A percentile compares a stretch with the other conserved stretches of the same genome.
Evolutionary conservation across 306 rosid genomes (phyloP).

Genomic region (Echinosophora koreensis): DNA sequence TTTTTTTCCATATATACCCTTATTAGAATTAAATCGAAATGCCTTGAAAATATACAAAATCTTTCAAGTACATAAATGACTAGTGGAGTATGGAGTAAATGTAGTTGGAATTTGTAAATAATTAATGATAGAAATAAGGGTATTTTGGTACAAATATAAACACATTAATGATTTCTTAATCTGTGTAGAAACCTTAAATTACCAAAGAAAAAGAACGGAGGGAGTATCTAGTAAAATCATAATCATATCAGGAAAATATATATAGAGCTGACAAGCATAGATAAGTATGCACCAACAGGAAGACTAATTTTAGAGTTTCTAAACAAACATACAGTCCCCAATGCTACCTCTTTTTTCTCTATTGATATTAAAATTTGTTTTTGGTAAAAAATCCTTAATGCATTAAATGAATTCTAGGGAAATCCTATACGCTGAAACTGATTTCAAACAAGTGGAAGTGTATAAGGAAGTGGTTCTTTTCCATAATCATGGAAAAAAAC

Average conservation of each 20-base stretch:
- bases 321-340: constrained; percentile 9
- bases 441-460: constrained; percentile 31
- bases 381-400: constrained; percentile 15
- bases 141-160: no score
- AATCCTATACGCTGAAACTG: not conserved
- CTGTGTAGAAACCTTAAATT: no score
- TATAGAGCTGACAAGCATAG: not conserved
- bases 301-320: constrained; percentile 8
- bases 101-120: no score
- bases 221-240: constrained; percentile 40
- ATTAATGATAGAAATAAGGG: no score
- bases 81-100: no score
- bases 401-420: constrained; percentile 26
- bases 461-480: constrained; percentile 1
- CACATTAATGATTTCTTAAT: no score
- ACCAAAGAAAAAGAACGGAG: no score
- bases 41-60: no score
- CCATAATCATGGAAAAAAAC: constrained; percentile 10
- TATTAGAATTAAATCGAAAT: no score
- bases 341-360: constrained; percentile 17
- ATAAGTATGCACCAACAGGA: constrained; percentile 1
- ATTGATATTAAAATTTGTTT: not conserved
- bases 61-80: no score
- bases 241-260: constrained; percentile 38
- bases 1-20: no score